A percentile compares a stretch with the other conserved stretches of the same genome.
Evolutionary conservation across 2,329 filamentous ascomycete species (phyloP).

Genomic region (Colletotrichum spinosum): DNA sequence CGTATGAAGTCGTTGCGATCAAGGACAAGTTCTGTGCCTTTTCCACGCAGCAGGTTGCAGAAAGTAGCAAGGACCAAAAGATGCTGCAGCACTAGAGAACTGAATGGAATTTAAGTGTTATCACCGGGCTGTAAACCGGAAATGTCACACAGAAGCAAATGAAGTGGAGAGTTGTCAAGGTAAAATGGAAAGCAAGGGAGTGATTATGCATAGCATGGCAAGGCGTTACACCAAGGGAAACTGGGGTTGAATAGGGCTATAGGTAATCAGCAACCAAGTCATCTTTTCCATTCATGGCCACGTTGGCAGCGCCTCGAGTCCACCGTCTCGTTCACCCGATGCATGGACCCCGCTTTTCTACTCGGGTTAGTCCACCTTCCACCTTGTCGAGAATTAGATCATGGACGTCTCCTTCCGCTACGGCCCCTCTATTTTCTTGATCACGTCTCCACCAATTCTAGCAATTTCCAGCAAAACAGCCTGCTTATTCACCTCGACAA

Average conservation of each 20-base stretch:
- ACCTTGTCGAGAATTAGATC: no score
- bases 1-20: constrained; percentile 96
- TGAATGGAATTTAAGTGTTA: constrained; percentile 9
- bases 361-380: neutral
- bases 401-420: constrained; percentile 25
- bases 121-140: constrained; percentile 2
- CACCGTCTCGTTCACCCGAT: neutral
- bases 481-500: constrained; percentile 73
- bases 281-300: constrained; percentile 22
- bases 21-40: constrained; percentile 94
- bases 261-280: constrained; percentile 26
- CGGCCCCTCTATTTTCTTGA: constrained; percentile 72
- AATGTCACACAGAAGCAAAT: neutral
- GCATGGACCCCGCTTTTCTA: neutral
- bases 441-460: constrained; percentile 73
- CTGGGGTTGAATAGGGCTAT: constrained; percentile 34
- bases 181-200: neutral
- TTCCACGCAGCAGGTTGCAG: constrained; percentile 73
- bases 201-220: constrained; percentile 48
- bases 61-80: constrained; percentile 58
- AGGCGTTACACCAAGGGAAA: constrained; percentile 40
- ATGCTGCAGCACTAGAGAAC: constrained; percentile 36
- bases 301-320: neutral
- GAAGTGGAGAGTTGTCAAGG: no score
- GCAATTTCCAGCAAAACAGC: constrained; percentile 80